phyloP scores from a whole-genome alignment of 305 asterid genomes.

The Fraxinus platypoda region DNA sequence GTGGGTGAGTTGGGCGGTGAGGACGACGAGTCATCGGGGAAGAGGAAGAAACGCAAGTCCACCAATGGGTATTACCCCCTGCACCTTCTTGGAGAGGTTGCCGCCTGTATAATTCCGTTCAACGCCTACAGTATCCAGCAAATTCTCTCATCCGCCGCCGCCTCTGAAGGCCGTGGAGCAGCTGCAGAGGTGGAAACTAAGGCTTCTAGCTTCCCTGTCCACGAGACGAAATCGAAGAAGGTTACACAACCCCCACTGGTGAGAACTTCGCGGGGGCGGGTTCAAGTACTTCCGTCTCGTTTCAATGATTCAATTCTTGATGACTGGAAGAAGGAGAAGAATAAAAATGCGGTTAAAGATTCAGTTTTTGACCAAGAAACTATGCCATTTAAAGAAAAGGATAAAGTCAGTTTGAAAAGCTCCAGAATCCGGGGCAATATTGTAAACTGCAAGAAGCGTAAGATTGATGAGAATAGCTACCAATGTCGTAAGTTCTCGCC shows the following conservation, averaged over 20 bases:
- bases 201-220: slow-evolving; percentile 24
- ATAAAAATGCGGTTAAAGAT: slow-evolving; percentile 36
- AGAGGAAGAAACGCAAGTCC: slow-evolving; percentile 67
- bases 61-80: slow-evolving; percentile 54
- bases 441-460: slow-evolving; percentile 35
- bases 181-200: background rate
- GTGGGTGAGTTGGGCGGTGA: slow-evolving; percentile 51
- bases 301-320: slow-evolving; percentile 88
- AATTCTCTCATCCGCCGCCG: slow-evolving; percentile 33
- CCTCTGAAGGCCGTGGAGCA: slow-evolving; percentile 11
- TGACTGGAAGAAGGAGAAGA: slow-evolving; percentile 89
- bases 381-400: slow-evolving; percentile 44
- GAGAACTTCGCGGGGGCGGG: slow-evolving; percentile 91
- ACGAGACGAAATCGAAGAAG: slow-evolving; percentile 39
- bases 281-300: slow-evolving; percentile 88
- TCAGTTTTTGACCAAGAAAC: slow-evolving; percentile 65
- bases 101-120: slow-evolving; percentile 65
- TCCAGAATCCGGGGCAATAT: slow-evolving; percentile 38
- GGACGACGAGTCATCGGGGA: slow-evolving; percentile 57
- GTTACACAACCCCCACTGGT: slow-evolving; percentile 75
- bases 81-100: slow-evolving; percentile 71
- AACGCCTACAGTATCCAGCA: slow-evolving; percentile 51
- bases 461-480: slow-evolving; percentile 29
- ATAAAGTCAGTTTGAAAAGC: slow-evolving; percentile 39
- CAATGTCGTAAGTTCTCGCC: slow-evolving; percentile 61